Evolutionary conservation across 495 filamentous ascomycete species (phyloP).

Genomic region (Daldinia grandis): DNA sequence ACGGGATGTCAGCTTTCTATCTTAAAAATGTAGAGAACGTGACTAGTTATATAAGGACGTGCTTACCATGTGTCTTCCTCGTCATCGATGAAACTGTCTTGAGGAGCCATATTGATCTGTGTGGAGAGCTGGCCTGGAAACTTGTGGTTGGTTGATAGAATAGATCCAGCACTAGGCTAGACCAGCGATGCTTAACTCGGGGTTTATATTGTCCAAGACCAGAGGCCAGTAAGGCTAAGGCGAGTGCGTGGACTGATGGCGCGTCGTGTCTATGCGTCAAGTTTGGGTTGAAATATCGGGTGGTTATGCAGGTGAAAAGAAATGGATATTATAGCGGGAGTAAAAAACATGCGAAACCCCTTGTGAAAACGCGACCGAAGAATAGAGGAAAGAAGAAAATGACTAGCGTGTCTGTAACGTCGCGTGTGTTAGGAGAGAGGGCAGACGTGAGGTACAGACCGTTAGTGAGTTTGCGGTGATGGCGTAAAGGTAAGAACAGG

Average conservation of each 20-base stretch:
- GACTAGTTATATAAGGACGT: conserved; percentile 14
- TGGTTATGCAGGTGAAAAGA: conserved; percentile 34
- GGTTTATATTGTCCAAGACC: neutral
- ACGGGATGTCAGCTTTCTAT: conserved; percentile 34
- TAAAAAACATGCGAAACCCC: conserved; percentile 30
- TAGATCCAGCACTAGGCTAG: conserved; percentile 16
- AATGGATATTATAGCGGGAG: conserved; percentile 16
- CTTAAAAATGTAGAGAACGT: neutral
- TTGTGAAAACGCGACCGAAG: conserved; percentile 21
- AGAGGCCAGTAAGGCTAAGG: neutral
- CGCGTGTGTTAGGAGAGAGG: conserved; percentile 9
- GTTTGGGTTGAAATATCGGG: conserved; percentile 40
- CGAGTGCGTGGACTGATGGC: conserved; percentile 9
- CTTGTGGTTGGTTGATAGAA: conserved; percentile 13
- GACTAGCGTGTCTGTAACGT: neutral
- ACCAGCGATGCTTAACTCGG: conserved; percentile 1
- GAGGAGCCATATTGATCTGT: conserved; percentile 68
- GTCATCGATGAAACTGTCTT: conserved; percentile 97
- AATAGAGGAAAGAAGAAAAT: neutral
- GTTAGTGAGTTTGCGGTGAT: conserved; percentile 30
- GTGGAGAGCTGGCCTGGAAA: conserved; percentile 24
- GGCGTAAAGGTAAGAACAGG: conserved; percentile 36
- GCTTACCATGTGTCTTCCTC: conserved; percentile 91
- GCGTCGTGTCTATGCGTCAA: conserved; percentile 33
- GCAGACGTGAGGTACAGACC: conserved; percentile 28